Evolutionary conservation across 2,329 filamentous ascomycete species (phyloP).

Genomic region (Ophiostoma tasmaniense): DNA sequence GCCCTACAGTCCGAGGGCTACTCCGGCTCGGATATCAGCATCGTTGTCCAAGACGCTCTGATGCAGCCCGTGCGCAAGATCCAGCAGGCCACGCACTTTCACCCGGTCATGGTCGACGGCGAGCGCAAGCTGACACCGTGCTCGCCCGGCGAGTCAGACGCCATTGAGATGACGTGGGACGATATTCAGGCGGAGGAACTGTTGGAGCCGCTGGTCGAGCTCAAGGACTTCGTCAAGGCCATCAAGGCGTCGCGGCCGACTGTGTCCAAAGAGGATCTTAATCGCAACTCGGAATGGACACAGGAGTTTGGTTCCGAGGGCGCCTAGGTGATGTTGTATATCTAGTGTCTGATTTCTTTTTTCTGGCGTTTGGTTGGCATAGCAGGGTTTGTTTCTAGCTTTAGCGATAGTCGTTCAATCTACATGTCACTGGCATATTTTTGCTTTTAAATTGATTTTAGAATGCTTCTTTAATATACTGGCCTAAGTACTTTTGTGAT

Average conservation of each 20-base stretch:
- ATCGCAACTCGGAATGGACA: conserved; percentile 85
- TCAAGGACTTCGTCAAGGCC: conserved; percentile 91
- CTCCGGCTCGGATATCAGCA: conserved; percentile 90
- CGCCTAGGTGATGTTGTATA: conserved; percentile 29
- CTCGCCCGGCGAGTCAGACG: conserved; percentile 79
- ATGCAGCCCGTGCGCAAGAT: conserved; percentile 98
- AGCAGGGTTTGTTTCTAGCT: conserved; percentile 7
- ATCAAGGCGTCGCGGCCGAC: conserved; percentile 84
- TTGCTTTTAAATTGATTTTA: background rate
- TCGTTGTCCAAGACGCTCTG: conserved; percentile 88
- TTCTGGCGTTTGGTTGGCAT: conserved; percentile 4
- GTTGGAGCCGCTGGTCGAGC: conserved; percentile 72
- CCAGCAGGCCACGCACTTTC: conserved; percentile 95
- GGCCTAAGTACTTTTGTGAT: background rate
- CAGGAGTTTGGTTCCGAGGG: conserved; percentile 93
- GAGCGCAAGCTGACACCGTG: conserved; percentile 72
- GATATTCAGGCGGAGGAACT: conserved; percentile 76
- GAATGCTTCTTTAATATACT: background rate
- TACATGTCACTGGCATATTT: background rate
- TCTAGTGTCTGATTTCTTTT: background rate
- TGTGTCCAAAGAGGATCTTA: conserved; percentile 78
- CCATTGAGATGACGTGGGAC: conserved; percentile 89
- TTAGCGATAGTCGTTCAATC: conserved; percentile 9
- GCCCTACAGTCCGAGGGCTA: conserved; percentile 84
- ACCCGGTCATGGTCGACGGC: conserved; percentile 66